These are phyloP conservation scores for Musa itinerans DNA, from an alignment of 176 grass and related monocot genomes.

Conservation along the genomic window DNA sequence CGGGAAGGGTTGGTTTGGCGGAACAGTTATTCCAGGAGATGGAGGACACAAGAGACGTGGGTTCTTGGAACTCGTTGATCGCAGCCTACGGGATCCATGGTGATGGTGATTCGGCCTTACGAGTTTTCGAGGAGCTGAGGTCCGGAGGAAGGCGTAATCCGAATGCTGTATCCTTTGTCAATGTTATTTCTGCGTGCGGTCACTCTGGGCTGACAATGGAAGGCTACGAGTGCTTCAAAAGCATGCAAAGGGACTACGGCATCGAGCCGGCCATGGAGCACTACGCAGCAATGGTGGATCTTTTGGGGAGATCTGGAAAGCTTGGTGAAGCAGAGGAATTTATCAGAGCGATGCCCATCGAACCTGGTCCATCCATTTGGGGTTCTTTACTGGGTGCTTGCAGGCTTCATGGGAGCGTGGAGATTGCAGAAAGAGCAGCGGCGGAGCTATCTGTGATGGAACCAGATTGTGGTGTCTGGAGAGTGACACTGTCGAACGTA, in stretches of 20 bases:
- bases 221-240: constrained; percentile 54
- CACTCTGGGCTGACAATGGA: constrained; percentile 52
- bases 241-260: constrained; percentile 41
- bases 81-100: constrained; percentile 52
- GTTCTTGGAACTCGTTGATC: constrained; percentile 73
- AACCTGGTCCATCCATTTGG: constrained; percentile 48
- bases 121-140: constrained; percentile 33
- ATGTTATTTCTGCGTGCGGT: constrained; percentile 54
- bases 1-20: constrained; percentile 40
- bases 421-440: constrained; percentile 47
- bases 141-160: constrained; percentile 26
- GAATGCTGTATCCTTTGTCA: constrained; percentile 52
- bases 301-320: constrained; percentile 54
- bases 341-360: constrained; percentile 45
- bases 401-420: constrained; percentile 39
- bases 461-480: constrained; percentile 53
- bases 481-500: constrained; percentile 51
- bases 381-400: constrained; percentile 53
- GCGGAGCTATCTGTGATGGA: constrained; percentile 41
- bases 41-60: constrained; percentile 44
- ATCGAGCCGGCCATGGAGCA: constrained; percentile 58
- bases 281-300: constrained; percentile 59
- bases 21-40: constrained; percentile 41
- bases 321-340: constrained; percentile 46
- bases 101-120: constrained; percentile 41